phyloP scores from a whole-genome alignment of 2,329 filamentous ascomycete species.

The Penicillium olsonii region DNA sequence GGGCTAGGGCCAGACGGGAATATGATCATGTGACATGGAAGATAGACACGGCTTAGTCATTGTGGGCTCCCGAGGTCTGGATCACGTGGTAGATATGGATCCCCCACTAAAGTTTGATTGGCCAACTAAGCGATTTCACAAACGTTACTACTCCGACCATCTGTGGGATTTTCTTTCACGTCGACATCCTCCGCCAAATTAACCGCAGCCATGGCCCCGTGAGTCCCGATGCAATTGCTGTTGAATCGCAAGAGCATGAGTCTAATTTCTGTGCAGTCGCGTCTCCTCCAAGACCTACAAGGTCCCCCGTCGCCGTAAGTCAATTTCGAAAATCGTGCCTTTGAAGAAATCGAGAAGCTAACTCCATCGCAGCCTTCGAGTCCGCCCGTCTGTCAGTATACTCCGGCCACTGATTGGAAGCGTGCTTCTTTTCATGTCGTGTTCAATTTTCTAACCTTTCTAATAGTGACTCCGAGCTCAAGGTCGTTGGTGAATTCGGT shows the following conservation, averaged over 20 bases:
- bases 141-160: constrained; percentile 22
- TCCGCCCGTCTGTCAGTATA: constrained; percentile 98
- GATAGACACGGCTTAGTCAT: no score
- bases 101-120: neutral
- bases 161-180: constrained; percentile 33
- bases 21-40: no score
- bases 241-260: constrained; percentile 39
- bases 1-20: no score
- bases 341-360: constrained; percentile 32
- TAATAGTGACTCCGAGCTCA: constrained; percentile 95
- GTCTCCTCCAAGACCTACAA: constrained; percentile 99
- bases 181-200: constrained; percentile 39
- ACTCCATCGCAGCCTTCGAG: constrained; percentile 72
- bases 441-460: constrained; percentile 66
- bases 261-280: constrained; percentile 48
- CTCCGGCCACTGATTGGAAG: constrained; percentile 95
- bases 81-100: no score
- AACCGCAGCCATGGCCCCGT: constrained; percentile 45
- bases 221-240: constrained; percentile 36
- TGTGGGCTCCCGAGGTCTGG: no score
- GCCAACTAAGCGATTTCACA: constrained; percentile 10
- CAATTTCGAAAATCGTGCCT: constrained; percentile 17
- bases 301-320: constrained; percentile 83
- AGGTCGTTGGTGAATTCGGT: constrained; percentile 99
- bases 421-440: constrained; percentile 97